Percentiles rank a stretch among this genome's conserved stretches.
phyloP scores from a whole-genome alignment of 2,329 filamentous ascomycete species.

The Xylaria hypoxylon region DNA sequence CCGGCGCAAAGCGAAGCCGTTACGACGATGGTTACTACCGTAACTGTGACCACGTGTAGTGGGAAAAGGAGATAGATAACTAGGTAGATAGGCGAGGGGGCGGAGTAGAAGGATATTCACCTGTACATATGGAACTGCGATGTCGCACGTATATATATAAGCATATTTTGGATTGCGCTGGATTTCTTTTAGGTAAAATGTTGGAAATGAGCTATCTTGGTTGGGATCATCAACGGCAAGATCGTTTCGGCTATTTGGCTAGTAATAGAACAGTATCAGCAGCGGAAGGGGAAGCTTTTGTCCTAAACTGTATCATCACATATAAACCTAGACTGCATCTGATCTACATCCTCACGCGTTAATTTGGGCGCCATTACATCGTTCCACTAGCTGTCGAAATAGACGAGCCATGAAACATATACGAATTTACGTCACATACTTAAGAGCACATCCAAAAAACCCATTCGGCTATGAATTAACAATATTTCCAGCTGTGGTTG shows the following conservation, averaged over 20 bases:
- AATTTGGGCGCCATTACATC: too few relatives aligned
- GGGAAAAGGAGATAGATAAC: background rate
- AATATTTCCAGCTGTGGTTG: conserved; percentile 40
- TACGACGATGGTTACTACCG: too few relatives aligned
- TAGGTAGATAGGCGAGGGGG: background rate
- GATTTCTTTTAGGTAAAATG: conserved; percentile 6
- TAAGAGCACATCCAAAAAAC: background rate
- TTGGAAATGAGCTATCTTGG: background rate
- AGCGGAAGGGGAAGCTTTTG: background rate
- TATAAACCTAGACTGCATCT: background rate
- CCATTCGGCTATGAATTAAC: conserved; percentile 17
- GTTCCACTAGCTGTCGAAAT: background rate
- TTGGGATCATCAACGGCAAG: background rate
- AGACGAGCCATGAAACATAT: background rate
- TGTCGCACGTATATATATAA: conserved; percentile 33
- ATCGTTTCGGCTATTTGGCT: conserved; percentile 4
- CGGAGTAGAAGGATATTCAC: background rate
- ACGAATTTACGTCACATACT: background rate
- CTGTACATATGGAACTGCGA: conserved; percentile 32
- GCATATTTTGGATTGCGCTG: background rate
- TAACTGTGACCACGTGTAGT: background rate
- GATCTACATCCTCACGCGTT: background rate
- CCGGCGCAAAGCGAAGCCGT: too few relatives aligned
- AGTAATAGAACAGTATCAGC: background rate
- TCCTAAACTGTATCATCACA: background rate